A percentile compares a stretch with the other conserved stretches of the same genome.
Evolutionary conservation across 257 asterid genomes (phyloP).

Genomic region (Echium plantagineum): DNA sequence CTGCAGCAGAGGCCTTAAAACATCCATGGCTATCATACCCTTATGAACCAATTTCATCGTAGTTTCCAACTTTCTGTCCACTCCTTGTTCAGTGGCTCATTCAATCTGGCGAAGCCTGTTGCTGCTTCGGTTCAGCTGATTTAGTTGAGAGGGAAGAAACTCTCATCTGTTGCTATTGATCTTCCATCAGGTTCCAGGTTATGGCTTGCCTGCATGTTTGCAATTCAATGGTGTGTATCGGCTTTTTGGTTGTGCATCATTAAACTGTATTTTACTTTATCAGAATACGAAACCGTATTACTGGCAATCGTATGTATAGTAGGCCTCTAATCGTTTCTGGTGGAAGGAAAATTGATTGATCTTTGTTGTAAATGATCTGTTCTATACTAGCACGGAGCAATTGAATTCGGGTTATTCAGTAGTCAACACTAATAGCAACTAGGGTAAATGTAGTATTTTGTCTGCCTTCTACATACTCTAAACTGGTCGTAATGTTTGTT

Average conservation of each 20-base stretch:
- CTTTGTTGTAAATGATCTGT: not conserved
- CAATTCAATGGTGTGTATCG: not conserved
- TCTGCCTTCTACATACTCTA: too few relatives aligned
- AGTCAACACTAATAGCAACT: too few relatives aligned
- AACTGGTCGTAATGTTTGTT: too few relatives aligned
- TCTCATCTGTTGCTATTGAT: not conserved
- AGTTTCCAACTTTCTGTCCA: not conserved
- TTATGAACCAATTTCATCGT: conserved; percentile 23
- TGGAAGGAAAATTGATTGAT: not conserved
- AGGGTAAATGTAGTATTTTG: too few relatives aligned
- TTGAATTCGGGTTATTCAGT: too few relatives aligned
- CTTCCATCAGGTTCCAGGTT: not conserved
- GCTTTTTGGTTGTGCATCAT: not conserved
- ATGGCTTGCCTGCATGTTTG: not conserved
- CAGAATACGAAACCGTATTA: not conserved
- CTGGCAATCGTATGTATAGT: not conserved
- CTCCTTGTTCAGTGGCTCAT: not conserved
- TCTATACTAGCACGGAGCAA: not conserved
- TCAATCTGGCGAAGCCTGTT: not conserved
- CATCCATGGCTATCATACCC: conserved; percentile 24
- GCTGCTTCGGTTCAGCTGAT: not conserved
- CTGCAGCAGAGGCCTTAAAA: conserved; percentile 26
- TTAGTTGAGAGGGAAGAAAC: not conserved
- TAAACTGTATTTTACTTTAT: not conserved
- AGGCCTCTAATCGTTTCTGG: not conserved